Evolutionary conservation across 2,329 filamentous ascomycete species (phyloP), one percentile per base, ranked within the genome.

Genomic region (Elsinoe perseae): DNA sequence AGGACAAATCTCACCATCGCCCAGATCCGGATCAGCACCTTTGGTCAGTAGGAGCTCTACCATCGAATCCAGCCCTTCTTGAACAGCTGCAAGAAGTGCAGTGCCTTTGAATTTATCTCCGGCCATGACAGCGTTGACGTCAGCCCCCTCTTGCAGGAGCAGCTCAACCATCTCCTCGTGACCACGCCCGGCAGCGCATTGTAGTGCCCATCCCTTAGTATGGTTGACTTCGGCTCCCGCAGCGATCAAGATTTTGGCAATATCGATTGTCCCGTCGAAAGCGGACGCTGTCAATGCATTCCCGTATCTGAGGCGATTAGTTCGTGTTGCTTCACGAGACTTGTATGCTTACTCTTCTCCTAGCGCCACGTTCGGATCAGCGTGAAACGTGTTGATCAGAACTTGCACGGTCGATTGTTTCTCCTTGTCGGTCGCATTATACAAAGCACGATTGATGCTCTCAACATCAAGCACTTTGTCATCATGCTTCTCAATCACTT

Each of bases 261-360:
- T 50, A 18, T 50, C 44, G 8, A 50, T 18, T 2, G 44, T 50
- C 3, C 44, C 44, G 21, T 50, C 44, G 10, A 28, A 50, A 21
- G 44, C 44, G 14, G 44, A 50, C n/a, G 44, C 44, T 28, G 28
- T 50, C 44, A 50, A 14, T 20, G 44, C 44, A 28, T 28, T 50
- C 3, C 44, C 44, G 10, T 50, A 50, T 23, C 38, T 42, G 38
- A 8, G n/a, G 9, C 10, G 2, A 8, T 42, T 42, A 42, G 38
- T 21, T 23, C n/a, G 9, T 12, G 8, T 44, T 12, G 18, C 10
- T 21, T 25, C 20, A 44, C 20, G 9, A 27, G 2, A 38, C 18
- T 4, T 2, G 9, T 4, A 16, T 9, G 12, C 20, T 4, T n/a
- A 44, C 40, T 25, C 40, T 14, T 21, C 23, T 25, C 40, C 40